Conservation (phyloP, 2,329 filamentous ascomycete genomes). For the Cladosporium colombiae region DNA sequence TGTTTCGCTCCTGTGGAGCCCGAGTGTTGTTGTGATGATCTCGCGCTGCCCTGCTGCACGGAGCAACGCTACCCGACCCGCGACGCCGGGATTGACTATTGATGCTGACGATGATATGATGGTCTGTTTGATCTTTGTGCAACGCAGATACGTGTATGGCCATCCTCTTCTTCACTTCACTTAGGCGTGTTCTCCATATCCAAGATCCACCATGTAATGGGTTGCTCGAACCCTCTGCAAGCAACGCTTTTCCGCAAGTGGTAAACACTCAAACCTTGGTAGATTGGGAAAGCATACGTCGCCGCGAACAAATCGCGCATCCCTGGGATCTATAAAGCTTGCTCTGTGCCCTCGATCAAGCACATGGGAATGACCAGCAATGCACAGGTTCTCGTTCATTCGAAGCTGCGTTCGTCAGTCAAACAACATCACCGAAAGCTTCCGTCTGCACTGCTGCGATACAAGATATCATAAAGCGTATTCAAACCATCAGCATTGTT, state of each 20-base stretch:
- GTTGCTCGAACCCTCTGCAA: neutral
- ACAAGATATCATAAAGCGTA: neutral
- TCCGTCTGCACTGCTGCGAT: neutral
- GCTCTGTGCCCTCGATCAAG: neutral
- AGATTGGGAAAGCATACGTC: constrained; percentile 11
- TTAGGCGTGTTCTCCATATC: neutral
- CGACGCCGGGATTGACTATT: neutral
- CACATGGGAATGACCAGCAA: neutral
- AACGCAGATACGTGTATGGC: neutral
- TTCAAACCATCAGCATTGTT: neutral
- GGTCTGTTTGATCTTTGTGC: neutral
- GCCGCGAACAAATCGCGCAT: constrained; percentile 8
- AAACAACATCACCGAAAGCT: neutral
- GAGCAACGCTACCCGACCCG: constrained; percentile 16
- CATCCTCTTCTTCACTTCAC: neutral
- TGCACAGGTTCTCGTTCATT: neutral
- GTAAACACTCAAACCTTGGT: constrained; percentile 6
- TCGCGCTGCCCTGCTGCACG: constrained; percentile 12
- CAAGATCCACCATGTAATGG: neutral
- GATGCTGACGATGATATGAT: neutral
- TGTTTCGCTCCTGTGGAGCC: constrained; percentile 5
- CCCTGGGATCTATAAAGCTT: neutral
- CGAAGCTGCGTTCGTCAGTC: neutral
- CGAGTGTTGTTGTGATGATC: constrained; percentile 16
- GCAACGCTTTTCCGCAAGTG: neutral